Evolutionary conservation across 768 basidiomycete genomes (phyloP).

Genomic region (Lactarius tabidus): DNA sequence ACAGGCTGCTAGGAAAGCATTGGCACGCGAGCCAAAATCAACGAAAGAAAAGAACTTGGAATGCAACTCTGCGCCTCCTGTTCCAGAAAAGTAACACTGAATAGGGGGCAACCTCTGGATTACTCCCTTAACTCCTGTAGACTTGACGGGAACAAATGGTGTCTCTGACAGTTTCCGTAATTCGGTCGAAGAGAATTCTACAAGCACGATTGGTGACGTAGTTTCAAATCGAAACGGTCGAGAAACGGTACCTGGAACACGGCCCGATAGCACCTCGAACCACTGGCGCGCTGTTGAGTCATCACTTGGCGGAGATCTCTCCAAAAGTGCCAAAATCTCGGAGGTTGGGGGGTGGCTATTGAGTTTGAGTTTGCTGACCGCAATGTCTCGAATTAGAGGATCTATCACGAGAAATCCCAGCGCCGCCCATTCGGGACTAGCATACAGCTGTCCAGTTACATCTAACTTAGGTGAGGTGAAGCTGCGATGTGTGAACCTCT

Average conservation of each 20-base stretch:
- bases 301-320: conserved; percentile 54
- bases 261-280: conserved; percentile 65
- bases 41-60: conserved; percentile 84
- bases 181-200: conserved; percentile 58
- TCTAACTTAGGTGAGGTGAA: background rate
- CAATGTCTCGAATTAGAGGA: conserved; percentile 47
- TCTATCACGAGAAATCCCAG: conserved; percentile 77
- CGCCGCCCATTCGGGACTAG: conserved; percentile 57
- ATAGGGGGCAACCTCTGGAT: conserved; percentile 42
- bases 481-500: conserved; percentile 18
- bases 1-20: conserved; percentile 79
- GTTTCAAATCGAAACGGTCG: background rate
- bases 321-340: conserved; percentile 55
- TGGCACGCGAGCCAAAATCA: conserved; percentile 79
- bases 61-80: conserved; percentile 55
- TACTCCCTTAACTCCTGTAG: conserved; percentile 30
- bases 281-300: conserved; percentile 53
- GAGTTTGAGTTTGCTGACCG: conserved; percentile 61
- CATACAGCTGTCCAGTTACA: conserved; percentile 57
- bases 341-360: conserved; percentile 62
- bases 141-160: conserved; percentile 62
- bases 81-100: conserved; percentile 66
- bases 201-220: background rate
- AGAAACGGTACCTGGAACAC: conserved; percentile 49
- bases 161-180: conserved; percentile 52